A percentile compares a stretch with the other conserved stretches of the same genome.
phyloP scores from a whole-genome alignment of 2,329 filamentous ascomycete species.

The Akanthomyces uredinophilus region DNA sequence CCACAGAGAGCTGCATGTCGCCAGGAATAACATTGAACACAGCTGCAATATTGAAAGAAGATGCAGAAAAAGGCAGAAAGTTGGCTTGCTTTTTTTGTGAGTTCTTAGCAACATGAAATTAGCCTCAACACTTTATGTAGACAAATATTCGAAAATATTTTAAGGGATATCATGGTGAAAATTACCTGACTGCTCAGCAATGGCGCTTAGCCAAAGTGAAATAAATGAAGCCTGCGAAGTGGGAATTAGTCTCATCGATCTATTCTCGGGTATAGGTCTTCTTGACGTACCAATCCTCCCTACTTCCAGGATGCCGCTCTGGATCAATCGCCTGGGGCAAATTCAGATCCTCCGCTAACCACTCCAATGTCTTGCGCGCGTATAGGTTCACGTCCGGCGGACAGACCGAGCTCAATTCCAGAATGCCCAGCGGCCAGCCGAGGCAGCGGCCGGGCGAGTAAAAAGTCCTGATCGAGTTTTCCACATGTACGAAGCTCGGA shows the following conservation, averaged over 20 bases:
- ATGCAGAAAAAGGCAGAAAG: background rate
- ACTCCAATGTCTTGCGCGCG: conserved; percentile 18
- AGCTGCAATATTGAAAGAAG: no score
- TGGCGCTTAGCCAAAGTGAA: conserved; percentile 8
- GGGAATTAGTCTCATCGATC: background rate
- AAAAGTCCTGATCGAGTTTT: conserved; percentile 16
- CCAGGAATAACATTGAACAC: background rate
- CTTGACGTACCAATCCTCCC: conserved; percentile 15
- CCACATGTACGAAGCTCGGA: conserved; percentile 17
- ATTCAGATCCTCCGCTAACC: conserved; percentile 20
- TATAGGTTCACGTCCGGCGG: conserved; percentile 14
- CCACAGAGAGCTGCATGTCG: background rate
- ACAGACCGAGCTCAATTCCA: conserved; percentile 16
- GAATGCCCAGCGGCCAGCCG: conserved; percentile 22
- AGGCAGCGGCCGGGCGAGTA: conserved; percentile 20
- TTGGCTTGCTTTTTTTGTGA: no score
- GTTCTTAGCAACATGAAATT: background rate
- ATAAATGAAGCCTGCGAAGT: conserved; percentile 12
- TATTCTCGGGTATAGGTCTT: background rate
- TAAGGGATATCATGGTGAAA: background rate
- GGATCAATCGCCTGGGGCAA: conserved; percentile 19
- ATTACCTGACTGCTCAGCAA: background rate
- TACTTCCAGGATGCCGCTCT: conserved; percentile 2
- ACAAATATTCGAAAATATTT: background rate
- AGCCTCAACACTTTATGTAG: background rate